Percentiles rank a stretch among this genome's conserved stretches.
phyloP scores from a whole-genome alignment of 768 basidiomycete species.

The Trametes cinnabarina region DNA sequence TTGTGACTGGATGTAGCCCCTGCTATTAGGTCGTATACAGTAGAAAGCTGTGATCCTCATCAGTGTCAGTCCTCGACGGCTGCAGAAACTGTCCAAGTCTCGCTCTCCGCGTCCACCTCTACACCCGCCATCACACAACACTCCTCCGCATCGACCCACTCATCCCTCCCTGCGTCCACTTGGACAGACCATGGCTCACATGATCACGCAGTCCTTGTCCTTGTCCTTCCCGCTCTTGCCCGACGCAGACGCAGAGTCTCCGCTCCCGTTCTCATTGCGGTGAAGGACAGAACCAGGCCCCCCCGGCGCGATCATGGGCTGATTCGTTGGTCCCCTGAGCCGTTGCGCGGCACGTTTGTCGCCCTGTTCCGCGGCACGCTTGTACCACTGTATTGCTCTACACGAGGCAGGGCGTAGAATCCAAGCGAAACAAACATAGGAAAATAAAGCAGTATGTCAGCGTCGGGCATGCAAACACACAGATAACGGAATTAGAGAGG shows the following conservation, averaged over 20 bases:
- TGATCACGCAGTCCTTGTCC: constrained; percentile 87
- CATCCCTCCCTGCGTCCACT: not conserved
- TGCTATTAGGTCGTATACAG: constrained; percentile 11
- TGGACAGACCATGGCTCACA: constrained; percentile 47
- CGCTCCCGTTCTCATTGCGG: constrained; percentile 46
- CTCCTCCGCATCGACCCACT: not conserved
- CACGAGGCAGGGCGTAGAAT: not conserved
- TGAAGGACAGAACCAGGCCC: constrained; percentile 61
- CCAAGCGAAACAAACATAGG: not conserved
- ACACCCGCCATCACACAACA: not conserved
- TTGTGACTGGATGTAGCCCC: too few species aligned
- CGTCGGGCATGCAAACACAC: not conserved
- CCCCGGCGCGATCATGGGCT: constrained; percentile 55
- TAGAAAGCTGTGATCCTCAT: constrained; percentile 8
- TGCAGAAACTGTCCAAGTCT: constrained; percentile 2
- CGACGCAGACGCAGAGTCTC: constrained; percentile 29
- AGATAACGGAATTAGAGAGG: not conserved
- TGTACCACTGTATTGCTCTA: constrained; percentile 80
- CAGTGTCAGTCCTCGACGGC: constrained; percentile 7
- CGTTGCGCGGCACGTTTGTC: constrained; percentile 92
- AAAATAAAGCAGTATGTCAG: constrained; percentile 8
- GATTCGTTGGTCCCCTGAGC: constrained; percentile 58
- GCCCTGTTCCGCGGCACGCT: constrained; percentile 85
- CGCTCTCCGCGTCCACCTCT: not conserved
- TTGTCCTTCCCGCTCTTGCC: constrained; percentile 65